These are phyloP conservation scores for Cladosporium oxysporum DNA, from an alignment of 2,329 filamentous ascomycete species.

Conservation along the genomic window DNA sequence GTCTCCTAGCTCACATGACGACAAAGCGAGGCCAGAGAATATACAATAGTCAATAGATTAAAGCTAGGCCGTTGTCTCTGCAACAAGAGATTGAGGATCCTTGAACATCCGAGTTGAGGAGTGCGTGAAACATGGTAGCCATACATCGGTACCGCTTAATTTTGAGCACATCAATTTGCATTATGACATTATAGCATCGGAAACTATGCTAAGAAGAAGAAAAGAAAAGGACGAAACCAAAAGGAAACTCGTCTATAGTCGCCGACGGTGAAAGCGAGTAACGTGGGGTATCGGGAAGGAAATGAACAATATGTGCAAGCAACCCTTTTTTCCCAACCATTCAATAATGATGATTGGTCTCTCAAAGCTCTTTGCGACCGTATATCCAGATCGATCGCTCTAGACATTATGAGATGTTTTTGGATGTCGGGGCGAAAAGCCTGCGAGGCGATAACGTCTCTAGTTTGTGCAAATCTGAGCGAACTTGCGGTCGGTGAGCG, in stretches of 20 bases:
- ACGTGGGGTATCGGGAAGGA: background rate
- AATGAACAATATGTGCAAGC: conserved; percentile 13
- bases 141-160: background rate
- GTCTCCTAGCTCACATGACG: background rate
- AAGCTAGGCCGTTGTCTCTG: background rate
- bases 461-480: conserved; percentile 26
- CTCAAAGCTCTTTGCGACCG: background rate
- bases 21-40: background rate
- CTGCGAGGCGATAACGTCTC: background rate
- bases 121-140: too few species aligned
- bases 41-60: too few species aligned
- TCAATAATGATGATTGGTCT: background rate
- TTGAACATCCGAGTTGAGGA: too few species aligned
- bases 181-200: background rate
- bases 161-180: background rate
- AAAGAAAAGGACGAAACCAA: background rate
- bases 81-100: background rate
- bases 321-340: background rate
- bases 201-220: background rate
- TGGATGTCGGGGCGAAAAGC: background rate
- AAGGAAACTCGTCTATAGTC: conserved; percentile 1
- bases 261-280: conserved; percentile 5
- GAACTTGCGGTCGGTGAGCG: conserved; percentile 32
- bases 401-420: background rate
- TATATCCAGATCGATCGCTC: background rate